Conservation (phyloP, 768 basidiomycete species). For the Pleurotus sapidus region DNA sequence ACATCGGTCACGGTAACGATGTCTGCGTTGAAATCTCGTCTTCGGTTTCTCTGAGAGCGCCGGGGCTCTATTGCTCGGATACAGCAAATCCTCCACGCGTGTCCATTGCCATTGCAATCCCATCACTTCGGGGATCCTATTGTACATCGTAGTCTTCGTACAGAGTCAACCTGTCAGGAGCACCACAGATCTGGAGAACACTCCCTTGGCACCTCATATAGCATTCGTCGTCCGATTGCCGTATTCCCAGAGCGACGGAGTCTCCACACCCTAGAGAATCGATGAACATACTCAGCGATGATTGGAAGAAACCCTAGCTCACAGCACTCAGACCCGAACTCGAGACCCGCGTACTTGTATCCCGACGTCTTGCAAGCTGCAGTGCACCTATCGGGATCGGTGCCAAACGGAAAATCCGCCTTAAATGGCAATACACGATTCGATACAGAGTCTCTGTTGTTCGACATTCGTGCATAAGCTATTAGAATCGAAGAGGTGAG, state of each 20-base stretch:
- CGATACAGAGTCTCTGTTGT: neutral
- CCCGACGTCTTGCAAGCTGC: neutral
- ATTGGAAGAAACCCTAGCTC: too few relatives aligned
- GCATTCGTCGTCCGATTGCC: neutral
- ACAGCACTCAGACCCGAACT: neutral
- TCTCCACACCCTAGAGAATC: conserved; percentile 1
- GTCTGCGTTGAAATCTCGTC: too few relatives aligned
- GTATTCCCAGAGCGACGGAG: neutral
- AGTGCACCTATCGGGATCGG: conserved; percentile 5
- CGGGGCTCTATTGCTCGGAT: too few relatives aligned
- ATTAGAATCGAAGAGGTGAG: neutral
- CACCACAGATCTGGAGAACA: neutral
- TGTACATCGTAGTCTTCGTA: neutral
- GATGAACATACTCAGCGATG: too few relatives aligned
- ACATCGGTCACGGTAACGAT: too few relatives aligned
- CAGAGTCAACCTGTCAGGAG: conserved; percentile 2
- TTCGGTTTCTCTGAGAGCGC: too few relatives aligned
- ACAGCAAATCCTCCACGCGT: too few relatives aligned
- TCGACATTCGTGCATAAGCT: neutral
- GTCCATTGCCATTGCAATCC: too few relatives aligned
- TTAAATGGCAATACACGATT: neutral
- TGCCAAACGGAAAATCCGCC: neutral
- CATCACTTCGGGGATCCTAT: too few relatives aligned
- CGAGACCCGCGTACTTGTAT: conserved; percentile 1
- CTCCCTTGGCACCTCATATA: conserved; percentile 1